phyloP scores from a whole-genome alignment of 352 stramenopile species.

The Thalassiosira mediterranea region DNA sequence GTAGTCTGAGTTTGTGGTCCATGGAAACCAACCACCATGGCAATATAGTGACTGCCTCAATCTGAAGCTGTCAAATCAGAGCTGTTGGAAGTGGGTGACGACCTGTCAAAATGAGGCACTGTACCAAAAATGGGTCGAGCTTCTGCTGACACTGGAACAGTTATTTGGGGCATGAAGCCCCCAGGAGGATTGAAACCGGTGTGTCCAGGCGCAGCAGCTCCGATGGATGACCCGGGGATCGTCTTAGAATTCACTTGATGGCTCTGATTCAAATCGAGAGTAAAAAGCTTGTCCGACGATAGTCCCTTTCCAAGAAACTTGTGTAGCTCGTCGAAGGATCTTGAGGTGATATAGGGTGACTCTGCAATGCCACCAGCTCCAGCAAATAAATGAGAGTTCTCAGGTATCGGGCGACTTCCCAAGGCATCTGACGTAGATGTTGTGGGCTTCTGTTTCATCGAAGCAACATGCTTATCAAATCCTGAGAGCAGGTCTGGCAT shows the following conservation, averaged over 20 bases:
- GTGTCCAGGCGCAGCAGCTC: too few species aligned
- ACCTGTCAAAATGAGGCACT: too few species aligned
- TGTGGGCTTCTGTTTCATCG: conserved; percentile 19
- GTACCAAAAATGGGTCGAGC: neutral
- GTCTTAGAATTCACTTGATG: neutral
- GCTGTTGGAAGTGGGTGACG: neutral
- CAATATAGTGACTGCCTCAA: neutral
- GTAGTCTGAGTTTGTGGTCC: too few species aligned
- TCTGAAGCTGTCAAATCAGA: neutral
- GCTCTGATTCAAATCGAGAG: conserved; percentile 41
- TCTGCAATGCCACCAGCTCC: conserved; percentile 21
- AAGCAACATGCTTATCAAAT: conserved; percentile 46
- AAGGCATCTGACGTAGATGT: conserved; percentile 9
- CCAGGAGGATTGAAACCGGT: neutral
- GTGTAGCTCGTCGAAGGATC: conserved; percentile 50
- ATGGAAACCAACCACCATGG: too few species aligned
- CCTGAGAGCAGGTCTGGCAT: conserved; percentile 44
- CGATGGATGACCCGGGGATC: neutral
- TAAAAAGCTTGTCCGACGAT: too few species aligned
- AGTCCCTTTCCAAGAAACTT: conserved; percentile 30
- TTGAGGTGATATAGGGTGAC: conserved; percentile 49
- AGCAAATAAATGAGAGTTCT: conserved; percentile 40
- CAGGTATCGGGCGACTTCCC: conserved; percentile 23
- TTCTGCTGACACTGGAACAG: neutral
- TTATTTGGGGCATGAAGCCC: neutral